Evolutionary conservation across 768 basidiomycete genomes (phyloP), one percentile per base, ranked within the genome.

Genomic region (Boletus bicolor): DNA sequence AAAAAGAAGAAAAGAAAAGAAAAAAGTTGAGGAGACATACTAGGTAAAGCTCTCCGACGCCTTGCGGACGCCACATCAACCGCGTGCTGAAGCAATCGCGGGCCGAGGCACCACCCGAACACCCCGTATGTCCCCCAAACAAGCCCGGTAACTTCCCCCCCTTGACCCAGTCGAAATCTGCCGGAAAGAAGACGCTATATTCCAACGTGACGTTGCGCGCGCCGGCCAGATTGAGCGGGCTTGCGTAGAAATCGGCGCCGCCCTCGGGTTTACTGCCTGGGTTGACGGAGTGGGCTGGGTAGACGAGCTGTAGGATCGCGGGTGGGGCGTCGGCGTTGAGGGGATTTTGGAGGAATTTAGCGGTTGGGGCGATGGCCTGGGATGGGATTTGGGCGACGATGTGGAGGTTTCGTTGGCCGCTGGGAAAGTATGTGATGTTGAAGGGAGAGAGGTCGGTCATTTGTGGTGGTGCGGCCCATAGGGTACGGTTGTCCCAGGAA

Each of bases 141-240:
- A 93, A 58, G 0, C 93, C 93, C 0, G 93, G 91, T 6, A 95
- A 68, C 71, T 97, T 95, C 7, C 93, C 93, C 5, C 82, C 93
- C 51, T 81, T 76, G 17, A 91, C 90, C 77, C 84, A 95, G 50
- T 86, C 77, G 59, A 92, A 95, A 57, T 83, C 80, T 0, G 51
- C 56, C 0, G 88, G 89, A 64, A 96, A 92, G 70, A 85, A 93
- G 10, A 91, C 83, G 66, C 82, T 84, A 67, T 93, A 95, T 21
- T 64, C 71, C 43, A 90, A 65, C 8, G 82, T 80, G 28, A 86
- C 83, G 57, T 77, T 86, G 24, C 55, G 61, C 8, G 84, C 86
- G 19, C 64, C 44, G 0, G 72, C 48, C 15, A 88, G 64, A 26
- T 80, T 66, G 32, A 80, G 62, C 2, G 81, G 82, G 2, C 62